phyloP scores from a whole-genome alignment of 352 stramenopile species.

The Phytophthora melonis region DNA sequence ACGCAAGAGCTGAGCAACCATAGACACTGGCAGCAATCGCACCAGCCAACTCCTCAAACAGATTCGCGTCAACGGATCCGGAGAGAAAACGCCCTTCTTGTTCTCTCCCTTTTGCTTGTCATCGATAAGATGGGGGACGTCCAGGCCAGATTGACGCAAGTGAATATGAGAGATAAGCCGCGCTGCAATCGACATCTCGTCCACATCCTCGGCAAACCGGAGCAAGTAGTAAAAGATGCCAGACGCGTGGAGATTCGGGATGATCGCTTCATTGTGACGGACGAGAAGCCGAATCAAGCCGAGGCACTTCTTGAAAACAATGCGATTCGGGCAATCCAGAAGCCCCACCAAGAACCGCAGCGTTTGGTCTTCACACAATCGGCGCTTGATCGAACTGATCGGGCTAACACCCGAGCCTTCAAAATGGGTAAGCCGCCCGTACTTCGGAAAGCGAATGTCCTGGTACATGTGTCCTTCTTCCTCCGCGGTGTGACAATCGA shows the following conservation, averaged over 20 bases:
- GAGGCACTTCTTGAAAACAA: slow-evolving; percentile 88
- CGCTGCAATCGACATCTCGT: slow-evolving; percentile 86
- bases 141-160: slow-evolving; percentile 77
- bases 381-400: slow-evolving; percentile 79
- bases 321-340: slow-evolving; percentile 83
- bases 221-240: slow-evolving; percentile 91
- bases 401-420: slow-evolving; percentile 83
- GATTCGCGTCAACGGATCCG: slow-evolving; percentile 83
- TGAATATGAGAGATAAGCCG: slow-evolving; percentile 86
- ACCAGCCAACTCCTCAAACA: slow-evolving; percentile 89
- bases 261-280: slow-evolving; percentile 86
- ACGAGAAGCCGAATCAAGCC: slow-evolving; percentile 85
- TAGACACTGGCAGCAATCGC: slow-evolving; percentile 82
- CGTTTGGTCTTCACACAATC: slow-evolving; percentile 78
- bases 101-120: slow-evolving; percentile 83
- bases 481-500: slow-evolving; percentile 86
- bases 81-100: slow-evolving; percentile 84
- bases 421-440: slow-evolving; percentile 82
- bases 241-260: slow-evolving; percentile 83
- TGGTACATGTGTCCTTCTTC: slow-evolving; percentile 85
- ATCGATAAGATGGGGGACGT: slow-evolving; percentile 66
- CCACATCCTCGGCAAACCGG: slow-evolving; percentile 78
- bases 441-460: slow-evolving; percentile 82
- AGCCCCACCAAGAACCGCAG: slow-evolving; percentile 85
- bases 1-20: slow-evolving; percentile 86